phyloP scores from a whole-genome alignment of 129 eudicot genomes.

The Ambrosia artemisiifolia region DNA sequence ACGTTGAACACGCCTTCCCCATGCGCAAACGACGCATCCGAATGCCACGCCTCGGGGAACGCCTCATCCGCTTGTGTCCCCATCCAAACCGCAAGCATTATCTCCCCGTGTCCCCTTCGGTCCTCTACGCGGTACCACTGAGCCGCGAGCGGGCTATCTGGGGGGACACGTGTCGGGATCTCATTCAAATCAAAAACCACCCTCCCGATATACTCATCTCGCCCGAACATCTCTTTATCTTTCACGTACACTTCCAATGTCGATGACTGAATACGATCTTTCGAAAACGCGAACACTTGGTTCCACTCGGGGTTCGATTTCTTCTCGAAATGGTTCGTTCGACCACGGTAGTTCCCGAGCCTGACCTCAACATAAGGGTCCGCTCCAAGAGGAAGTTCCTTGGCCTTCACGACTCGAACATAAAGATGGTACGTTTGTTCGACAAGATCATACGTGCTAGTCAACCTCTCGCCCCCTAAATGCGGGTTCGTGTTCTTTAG shows the following conservation, averaged over 20 bases:
- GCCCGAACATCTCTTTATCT: conserved; percentile 68
- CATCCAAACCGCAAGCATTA: conserved; percentile 89
- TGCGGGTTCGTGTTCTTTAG: conserved; percentile 57
- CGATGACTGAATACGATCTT: conserved; percentile 67
- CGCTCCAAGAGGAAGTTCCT: conserved; percentile 44
- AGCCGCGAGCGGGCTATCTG: conserved; percentile 84
- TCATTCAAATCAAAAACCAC: conserved; percentile 76
- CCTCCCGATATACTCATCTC: conserved; percentile 63
- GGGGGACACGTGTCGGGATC: conserved; percentile 75
- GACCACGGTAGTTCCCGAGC: conserved; percentile 74
- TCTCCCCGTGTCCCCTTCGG: conserved; percentile 33
- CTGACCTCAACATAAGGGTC: conserved; percentile 79
- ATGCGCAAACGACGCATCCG: conserved; percentile 66
- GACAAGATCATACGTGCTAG: conserved; percentile 75
- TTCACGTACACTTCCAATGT: conserved; percentile 60
- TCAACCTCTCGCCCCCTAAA: conserved; percentile 54
- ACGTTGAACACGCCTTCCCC: conserved; percentile 74
- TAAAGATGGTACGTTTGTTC: conserved; percentile 71
- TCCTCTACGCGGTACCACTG: conserved; percentile 75
- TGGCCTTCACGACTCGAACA: conserved; percentile 74
- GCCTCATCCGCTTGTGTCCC: conserved; percentile 72
- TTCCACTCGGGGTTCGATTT: conserved; percentile 75
- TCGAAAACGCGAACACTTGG: conserved; percentile 79
- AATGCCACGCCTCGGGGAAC: conserved; percentile 72
- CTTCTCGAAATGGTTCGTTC: conserved; percentile 60